Evolutionary conservation across 2,329 filamentous ascomycete genomes (phyloP).

Genomic region (Aspergillus ruber): DNA sequence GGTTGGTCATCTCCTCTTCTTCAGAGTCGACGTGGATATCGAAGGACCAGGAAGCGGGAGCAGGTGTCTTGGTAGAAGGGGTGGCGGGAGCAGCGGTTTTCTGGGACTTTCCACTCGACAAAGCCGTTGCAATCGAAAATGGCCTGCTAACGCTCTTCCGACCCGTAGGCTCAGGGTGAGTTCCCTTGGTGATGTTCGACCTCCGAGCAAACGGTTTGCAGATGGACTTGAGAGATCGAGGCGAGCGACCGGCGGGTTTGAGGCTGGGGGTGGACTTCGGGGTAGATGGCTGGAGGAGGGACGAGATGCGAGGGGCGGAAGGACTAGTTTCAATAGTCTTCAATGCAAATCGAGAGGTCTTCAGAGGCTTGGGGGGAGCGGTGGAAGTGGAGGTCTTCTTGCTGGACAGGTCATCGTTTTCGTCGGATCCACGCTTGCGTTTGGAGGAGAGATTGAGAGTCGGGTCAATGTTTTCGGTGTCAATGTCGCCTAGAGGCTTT

Average conservation of each 20-base stretch:
- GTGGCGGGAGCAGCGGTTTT: conserved; percentile 25
- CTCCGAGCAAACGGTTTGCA: conserved; percentile 64
- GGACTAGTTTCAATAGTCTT: conserved; percentile 16
- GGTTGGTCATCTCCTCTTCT: conserved; percentile 83
- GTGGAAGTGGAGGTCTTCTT: conserved; percentile 10
- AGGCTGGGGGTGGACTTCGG: conserved; percentile 50
- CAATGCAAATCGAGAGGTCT: conserved; percentile 38
- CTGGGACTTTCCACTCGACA: conserved; percentile 48
- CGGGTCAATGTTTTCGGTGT: conserved; percentile 57
- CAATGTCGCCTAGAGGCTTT: conserved; percentile 22
- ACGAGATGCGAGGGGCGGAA: conserved; percentile 10
- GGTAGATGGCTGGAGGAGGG: conserved; percentile 27
- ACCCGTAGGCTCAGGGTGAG: conserved; percentile 61
- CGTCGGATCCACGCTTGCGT: conserved; percentile 32
- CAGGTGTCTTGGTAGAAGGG: conserved; percentile 37
- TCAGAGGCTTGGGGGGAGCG: conserved; percentile 44
- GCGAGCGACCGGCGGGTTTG: conserved; percentile 74
- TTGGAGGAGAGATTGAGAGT: conserved; percentile 45
- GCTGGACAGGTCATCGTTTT: conserved; percentile 19
- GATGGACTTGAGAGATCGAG: conserved; percentile 63
- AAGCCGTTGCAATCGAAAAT: conserved; percentile 78
- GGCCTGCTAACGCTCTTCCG: conserved; percentile 48
- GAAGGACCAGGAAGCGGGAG: conserved; percentile 64
- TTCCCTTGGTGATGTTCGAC: conserved; percentile 52
- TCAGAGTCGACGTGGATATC: conserved; percentile 89